Evolutionary conservation across 805 yeast genomes (phyloP), one percentile per base, ranked within the genome.

Genomic region (Danielia oregonensis): DNA sequence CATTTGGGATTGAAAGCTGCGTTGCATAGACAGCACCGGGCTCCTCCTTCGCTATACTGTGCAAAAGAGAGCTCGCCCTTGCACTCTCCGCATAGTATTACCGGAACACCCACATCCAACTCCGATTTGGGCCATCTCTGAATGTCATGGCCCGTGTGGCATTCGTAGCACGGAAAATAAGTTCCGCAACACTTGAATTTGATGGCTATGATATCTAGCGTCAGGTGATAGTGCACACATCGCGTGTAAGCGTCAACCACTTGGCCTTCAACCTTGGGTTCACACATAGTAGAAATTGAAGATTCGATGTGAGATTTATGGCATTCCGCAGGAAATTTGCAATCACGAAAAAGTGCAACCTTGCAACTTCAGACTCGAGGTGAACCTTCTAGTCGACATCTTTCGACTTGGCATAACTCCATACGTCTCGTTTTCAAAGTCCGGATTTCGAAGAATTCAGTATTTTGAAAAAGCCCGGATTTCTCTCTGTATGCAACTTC

Each of bases 1-100:
- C 72, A 67, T 3, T 53, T 53, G 2, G 69, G 68, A 42, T 67
- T 67, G 42, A 66, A 66, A 6, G 25, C 21, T 1, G 56, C 45
- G 1, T 25, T 25, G 40, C 72, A 66, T 22, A 35, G 29, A 2
- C 37, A 12, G 33, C 72, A 66, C 6, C 15, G 12, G 11, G 31
- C 11, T 12, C 46, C 41, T 23, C 27, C 23, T 1, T 26, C 26
- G 17, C 36, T 23, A 32, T 66, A 66, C 41, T 63, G 49, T 1
- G 29, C 34, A 34, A 61, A 63, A 1, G 58, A 51, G 35, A 63
- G 37, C 32, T 55, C 57, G 13, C 32, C 9, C 15, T 47, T 37
- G 38, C 72, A 67, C n/a, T 35, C 42, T 4, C 72, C 72, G 38
- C 72, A 67, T 9, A 63, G 44, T 3, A 67, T 42, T 22, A 62